Conservation (phyloP, 1,139 yeast species). For the Candida smagusa region DNA sequence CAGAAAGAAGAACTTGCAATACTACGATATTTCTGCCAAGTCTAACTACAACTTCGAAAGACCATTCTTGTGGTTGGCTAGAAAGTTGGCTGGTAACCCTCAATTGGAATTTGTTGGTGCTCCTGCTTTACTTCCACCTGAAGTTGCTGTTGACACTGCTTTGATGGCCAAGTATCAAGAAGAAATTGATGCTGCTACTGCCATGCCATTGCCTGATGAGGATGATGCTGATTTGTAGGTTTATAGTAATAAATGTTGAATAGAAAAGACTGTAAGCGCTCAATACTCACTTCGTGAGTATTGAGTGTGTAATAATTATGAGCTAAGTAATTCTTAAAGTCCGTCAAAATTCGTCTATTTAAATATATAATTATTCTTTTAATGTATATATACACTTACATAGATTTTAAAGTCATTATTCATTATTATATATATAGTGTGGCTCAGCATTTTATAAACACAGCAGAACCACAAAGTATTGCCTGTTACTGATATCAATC, state of each 20-base stretch:
- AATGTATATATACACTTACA: too few species aligned
- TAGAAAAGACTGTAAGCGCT: too few species aligned
- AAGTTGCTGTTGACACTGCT: constrained; percentile 93
- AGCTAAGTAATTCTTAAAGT: too few species aligned
- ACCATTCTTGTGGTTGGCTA: constrained; percentile 99
- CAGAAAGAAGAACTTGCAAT: constrained; percentile 99
- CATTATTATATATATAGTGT: neutral
- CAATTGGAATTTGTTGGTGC: constrained; percentile 98
- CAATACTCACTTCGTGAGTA: too few species aligned
- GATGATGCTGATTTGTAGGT: constrained; percentile 96
- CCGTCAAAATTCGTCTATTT: too few species aligned
- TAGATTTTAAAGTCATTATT: neutral
- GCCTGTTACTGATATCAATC: too few species aligned
- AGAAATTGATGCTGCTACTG: constrained; percentile 99
- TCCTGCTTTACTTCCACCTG: constrained; percentile 99
- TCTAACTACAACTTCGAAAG: constrained; percentile 99
- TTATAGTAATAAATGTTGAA: constrained; percentile 1
- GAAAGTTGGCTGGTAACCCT: constrained; percentile 98
- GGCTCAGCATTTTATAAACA: too few species aligned
- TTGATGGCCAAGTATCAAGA: constrained; percentile 98
- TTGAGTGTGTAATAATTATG: too few species aligned
- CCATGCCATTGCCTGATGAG: constrained; percentile 99
- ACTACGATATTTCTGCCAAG: constrained; percentile 99
- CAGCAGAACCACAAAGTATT: too few species aligned
- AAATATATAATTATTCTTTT: too few species aligned